Evolutionary conservation across 768 basidiomycete genomes (phyloP), one percentile per base, ranked within the genome.

Genomic region (Rhizopogon vesiculosus): DNA sequence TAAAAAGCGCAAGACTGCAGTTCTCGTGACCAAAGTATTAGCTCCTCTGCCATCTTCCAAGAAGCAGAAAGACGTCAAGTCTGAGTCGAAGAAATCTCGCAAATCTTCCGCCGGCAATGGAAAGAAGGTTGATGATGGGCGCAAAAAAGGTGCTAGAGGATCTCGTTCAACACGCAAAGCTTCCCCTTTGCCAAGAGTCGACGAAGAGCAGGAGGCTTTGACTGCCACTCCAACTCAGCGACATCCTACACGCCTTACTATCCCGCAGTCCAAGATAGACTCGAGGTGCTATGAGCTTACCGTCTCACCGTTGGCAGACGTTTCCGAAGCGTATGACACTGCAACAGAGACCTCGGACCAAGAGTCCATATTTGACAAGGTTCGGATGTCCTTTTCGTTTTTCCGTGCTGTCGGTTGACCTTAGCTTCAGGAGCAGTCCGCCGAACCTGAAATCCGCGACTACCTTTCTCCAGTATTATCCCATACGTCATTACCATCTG

Each of bases 251-350:
- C 60, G 56, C 52, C 66, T 67, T 22, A 68, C 65, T 16, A 57
- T 77, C 39, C 65, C 75, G 15, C 85, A 89, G 64, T 76, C 75
- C 3, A 70, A 75, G 42, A 83, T 86, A 51, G 83, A 89, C 62
- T 82, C 89, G n/a, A 80, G 80, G 49, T 90, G 89, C 71, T 89
- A 90, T 64, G 89, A 89, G 62, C 66, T 91, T 60, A 91, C 89
- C 5, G 89, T 91, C 60, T 74, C 80, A 63, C 89, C 89, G 43
- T 69, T 91, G 61, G 89, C 89, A 39, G 89, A 91, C 67, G 83
- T 91, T 46, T 86, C 77, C 42, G 75, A 79, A 58, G 89, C 89
- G 0, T 89, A 87, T 64, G 84, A 85, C 46, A 70, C 73, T 29
- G 61, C 46, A 8, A 49, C 46, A 19, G 46, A 49, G 63, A 56